Conservation (phyloP, 2,329 filamentous ascomycete genomes). For the Sclerotinia glacialis region DNA sequence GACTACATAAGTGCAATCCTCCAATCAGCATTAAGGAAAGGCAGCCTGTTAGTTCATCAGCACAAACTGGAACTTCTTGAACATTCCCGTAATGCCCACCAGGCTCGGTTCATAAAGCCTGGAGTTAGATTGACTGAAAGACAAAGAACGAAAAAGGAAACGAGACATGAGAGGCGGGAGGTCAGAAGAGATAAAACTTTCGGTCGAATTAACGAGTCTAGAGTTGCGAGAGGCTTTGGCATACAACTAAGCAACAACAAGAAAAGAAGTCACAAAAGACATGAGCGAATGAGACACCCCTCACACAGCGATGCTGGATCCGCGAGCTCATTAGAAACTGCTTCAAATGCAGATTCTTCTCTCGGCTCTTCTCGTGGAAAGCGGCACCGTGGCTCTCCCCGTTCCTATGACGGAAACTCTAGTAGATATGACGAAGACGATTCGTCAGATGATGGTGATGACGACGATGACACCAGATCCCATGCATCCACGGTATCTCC, state of each 20-base stretch:
- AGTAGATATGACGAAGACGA: neutral
- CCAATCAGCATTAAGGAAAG: neutral
- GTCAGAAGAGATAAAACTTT: neutral
- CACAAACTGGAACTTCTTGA: neutral
- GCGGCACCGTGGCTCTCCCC: neutral
- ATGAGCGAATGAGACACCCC: neutral
- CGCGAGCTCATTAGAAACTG: neutral
- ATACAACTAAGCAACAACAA: neutral
- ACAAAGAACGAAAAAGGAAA: neutral
- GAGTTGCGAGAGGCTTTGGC: neutral
- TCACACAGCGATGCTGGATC: conserved; percentile 1
- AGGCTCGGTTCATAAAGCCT: neutral
- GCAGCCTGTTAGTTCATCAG: neutral
- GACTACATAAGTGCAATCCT: neutral
- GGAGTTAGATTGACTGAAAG: neutral
- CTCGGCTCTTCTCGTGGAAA: neutral
- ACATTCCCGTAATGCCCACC: neutral
- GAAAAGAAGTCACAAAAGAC: neutral
- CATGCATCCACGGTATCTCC: neutral
- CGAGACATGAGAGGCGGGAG: neutral
- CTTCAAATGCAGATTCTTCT: neutral
- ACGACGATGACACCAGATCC: neutral
- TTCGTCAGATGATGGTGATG: neutral
- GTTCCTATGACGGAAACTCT: neutral
- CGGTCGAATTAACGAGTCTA: neutral